Percentiles rank a stretch among this genome's conserved stretches.
phyloP scores from a whole-genome alignment of 306 rosid genomes.

The Hippophae gyantsensis region DNA sequence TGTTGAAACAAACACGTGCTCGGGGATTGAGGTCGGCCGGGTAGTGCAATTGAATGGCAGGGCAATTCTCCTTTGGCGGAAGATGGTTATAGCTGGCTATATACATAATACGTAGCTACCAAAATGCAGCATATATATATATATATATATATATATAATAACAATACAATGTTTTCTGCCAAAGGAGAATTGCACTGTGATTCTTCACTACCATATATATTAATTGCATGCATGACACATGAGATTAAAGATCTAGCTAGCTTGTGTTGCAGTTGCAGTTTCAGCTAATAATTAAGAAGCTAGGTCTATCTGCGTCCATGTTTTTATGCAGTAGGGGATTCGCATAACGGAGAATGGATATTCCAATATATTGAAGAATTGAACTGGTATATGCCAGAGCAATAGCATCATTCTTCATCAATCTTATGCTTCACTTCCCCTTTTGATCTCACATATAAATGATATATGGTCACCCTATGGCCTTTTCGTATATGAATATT shows the following conservation, averaged over 20 bases:
- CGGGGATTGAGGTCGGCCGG: neutral
- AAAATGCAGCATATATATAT: conserved; percentile 8
- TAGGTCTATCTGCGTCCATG: neutral
- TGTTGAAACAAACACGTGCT: neutral
- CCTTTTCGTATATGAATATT: too few species aligned
- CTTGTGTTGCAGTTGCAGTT: neutral
- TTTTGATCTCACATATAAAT: conserved; percentile 1
- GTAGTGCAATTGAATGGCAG: conserved; percentile 44
- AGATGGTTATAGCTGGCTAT: neutral
- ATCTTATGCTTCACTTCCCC: neutral
- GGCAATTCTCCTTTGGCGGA: conserved; percentile 95
- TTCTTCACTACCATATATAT: conserved; percentile 39
- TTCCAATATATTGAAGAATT: conserved; percentile 5
- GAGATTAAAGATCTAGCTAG: too few species aligned
- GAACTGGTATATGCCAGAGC: conserved; percentile 12
- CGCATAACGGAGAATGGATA: conserved; percentile 25
- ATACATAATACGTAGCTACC: neutral
- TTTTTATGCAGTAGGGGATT: conserved; percentile 14
- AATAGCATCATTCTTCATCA: conserved; percentile 19
- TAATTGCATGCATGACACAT: neutral
- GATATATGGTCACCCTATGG: conserved; percentile 15
- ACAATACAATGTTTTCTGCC: conserved; percentile 34
- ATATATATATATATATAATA: conserved; percentile 20
- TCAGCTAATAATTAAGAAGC: conserved; percentile 1
- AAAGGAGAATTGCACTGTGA: conserved; percentile 59